phyloP scores from a whole-genome alignment of 192 early-diverging fungal genomes.

The Coemansia sp. region DNA sequence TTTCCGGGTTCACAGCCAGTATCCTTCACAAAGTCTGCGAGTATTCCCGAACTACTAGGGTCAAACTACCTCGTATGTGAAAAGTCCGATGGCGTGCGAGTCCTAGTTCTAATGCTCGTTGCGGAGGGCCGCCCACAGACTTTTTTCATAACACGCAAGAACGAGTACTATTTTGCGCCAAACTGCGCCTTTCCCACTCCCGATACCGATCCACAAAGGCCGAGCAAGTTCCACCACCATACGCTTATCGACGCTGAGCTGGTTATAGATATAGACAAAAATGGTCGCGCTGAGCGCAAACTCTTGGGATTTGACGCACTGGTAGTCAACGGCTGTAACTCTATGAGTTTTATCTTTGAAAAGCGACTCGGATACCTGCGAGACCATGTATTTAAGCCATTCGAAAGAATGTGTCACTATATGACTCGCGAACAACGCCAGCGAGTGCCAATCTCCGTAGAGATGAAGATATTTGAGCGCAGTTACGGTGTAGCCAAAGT shows the following conservation, averaged over 20 bases:
- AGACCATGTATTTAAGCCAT: slow-evolving; percentile 68
- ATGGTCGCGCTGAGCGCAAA: slow-evolving; percentile 55
- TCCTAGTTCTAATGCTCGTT: slow-evolving; percentile 53
- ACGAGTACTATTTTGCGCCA: slow-evolving; percentile 71
- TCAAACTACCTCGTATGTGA: slow-evolving; percentile 75
- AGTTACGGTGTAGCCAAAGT: slow-evolving; percentile 67
- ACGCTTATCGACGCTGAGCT: slow-evolving; percentile 94
- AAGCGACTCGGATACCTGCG: slow-evolving; percentile 74
- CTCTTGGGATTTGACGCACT: slow-evolving; percentile 80
- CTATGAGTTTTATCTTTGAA: slow-evolving; percentile 62
- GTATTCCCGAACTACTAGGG: slow-evolving; percentile 14
- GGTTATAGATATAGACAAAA: slow-evolving; percentile 70
- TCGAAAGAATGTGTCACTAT: slow-evolving; percentile 7
- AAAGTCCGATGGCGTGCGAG: slow-evolving; percentile 81
- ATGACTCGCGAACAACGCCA: neutral
- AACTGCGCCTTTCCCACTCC: slow-evolving; percentile 67
- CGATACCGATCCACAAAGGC: slow-evolving; percentile 14
- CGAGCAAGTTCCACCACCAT: slow-evolving; percentile 59
- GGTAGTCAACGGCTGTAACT: slow-evolving; percentile 56
- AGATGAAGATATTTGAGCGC: slow-evolving; percentile 68
- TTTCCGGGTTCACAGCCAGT: slow-evolving; percentile 52
- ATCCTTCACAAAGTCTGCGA: slow-evolving; percentile 26
- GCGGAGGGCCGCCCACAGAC: neutral
- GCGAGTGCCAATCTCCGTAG: slow-evolving; percentile 31
- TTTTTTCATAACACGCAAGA: slow-evolving; percentile 67